Percentiles rank a stretch among this genome's conserved stretches.
These are phyloP conservation scores for Trichosporon sp. DNA, from an alignment of 1,284 basidiomycete genomes.

Conservation along the genomic window DNA sequence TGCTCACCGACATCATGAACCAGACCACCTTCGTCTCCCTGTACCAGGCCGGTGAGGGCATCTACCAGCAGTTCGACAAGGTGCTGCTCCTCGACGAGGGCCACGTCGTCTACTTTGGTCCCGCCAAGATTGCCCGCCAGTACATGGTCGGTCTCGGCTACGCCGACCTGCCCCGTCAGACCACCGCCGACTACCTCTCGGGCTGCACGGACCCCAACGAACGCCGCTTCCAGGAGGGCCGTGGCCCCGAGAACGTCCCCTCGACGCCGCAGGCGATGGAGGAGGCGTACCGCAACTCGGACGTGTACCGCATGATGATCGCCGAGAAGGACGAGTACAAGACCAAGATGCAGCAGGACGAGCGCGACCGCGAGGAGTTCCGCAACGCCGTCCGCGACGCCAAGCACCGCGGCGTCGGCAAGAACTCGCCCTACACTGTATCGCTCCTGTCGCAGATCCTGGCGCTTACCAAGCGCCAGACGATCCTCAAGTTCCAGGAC, in stretches of 20 bases:
- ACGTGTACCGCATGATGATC: constrained; percentile 55
- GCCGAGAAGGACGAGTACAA: constrained; percentile 63
- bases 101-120: constrained; percentile 57
- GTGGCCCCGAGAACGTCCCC: constrained; percentile 63
- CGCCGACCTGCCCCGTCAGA: constrained; percentile 50
- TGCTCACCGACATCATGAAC: constrained; percentile 55
- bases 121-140: constrained; percentile 52
- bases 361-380: constrained; percentile 66
- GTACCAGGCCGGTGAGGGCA: constrained; percentile 63
- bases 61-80: constrained; percentile 66
- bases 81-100: constrained; percentile 56
- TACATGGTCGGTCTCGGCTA: constrained; percentile 57
- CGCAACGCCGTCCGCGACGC: constrained; percentile 67
- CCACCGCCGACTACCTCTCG: constrained; percentile 69
- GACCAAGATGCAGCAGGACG: constrained; percentile 59
- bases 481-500: constrained; percentile 70
- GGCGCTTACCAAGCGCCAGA: constrained; percentile 68
- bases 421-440: constrained; percentile 81
- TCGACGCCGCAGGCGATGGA: constrained; percentile 69
- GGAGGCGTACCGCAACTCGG: constrained; percentile 60
- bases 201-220: constrained; percentile 70
- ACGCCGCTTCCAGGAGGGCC: constrained; percentile 72
- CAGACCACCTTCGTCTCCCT: constrained; percentile 54
- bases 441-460: constrained; percentile 69
- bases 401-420: constrained; percentile 74